A percentile compares a stretch with the other conserved stretches of the same genome.
These are phyloP conservation scores for Exsudoporus frostii DNA, from an alignment of 768 basidiomycete species.

Conservation along the genomic window DNA sequence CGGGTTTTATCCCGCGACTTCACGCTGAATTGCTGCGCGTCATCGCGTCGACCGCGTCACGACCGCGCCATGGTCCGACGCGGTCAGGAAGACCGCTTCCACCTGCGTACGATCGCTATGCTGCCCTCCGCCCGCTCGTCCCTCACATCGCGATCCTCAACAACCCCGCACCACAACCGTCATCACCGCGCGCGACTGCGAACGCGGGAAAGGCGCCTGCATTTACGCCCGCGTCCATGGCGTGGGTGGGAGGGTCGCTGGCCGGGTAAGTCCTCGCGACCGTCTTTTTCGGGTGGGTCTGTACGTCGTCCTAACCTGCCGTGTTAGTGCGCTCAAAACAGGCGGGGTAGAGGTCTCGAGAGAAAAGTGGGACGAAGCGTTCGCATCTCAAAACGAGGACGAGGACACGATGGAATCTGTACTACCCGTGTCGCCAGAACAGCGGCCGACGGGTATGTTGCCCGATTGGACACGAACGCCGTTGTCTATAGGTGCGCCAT, in stretches of 20 bases:
- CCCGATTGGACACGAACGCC: constrained; percentile 81
- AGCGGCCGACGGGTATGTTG: constrained; percentile 44
- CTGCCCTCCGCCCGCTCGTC: constrained; percentile 64
- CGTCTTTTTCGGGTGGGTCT: background rate
- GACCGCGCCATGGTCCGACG: constrained; percentile 33
- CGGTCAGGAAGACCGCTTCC: constrained; percentile 39
- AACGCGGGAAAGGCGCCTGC: constrained; percentile 85
- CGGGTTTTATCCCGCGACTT: constrained; percentile 90
- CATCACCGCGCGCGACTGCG: constrained; percentile 48
- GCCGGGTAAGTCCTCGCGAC: constrained; percentile 63
- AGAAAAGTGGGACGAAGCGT: constrained; percentile 84
- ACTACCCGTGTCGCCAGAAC: constrained; percentile 20
- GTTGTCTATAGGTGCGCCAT: constrained; percentile 61
- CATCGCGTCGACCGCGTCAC: constrained; percentile 41
- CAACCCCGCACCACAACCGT: constrained; percentile 62
- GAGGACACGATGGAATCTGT: constrained; percentile 34
- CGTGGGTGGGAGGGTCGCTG: constrained; percentile 93
- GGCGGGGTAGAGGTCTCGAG: constrained; percentile 78
- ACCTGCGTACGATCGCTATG: constrained; percentile 71
- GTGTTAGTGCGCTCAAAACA: constrained; percentile 75
- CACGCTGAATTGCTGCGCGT: constrained; percentile 70
- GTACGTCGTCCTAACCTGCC: background rate
- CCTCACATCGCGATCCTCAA: constrained; percentile 81
- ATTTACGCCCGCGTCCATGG: constrained; percentile 74
- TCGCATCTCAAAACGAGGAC: constrained; percentile 38